These are phyloP conservation scores for Phytophthora aleatoria DNA, from an alignment of 352 stramenopile species.

Conservation along the genomic window DNA sequence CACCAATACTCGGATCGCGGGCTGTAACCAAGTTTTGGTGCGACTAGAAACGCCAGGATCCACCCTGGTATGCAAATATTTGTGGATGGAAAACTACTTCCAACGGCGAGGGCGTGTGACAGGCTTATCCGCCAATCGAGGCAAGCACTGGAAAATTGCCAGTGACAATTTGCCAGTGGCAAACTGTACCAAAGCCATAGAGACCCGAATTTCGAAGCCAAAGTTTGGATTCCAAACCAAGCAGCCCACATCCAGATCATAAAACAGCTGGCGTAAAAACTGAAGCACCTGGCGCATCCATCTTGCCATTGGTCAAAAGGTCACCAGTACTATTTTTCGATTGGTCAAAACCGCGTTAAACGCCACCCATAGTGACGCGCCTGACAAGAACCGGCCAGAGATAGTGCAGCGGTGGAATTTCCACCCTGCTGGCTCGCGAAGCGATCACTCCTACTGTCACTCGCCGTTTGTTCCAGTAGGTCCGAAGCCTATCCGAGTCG, in stretches of 20 bases:
- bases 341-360: constrained; percentile 4
- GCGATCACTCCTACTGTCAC: not conserved
- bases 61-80: too few relatives aligned
- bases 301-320: constrained; percentile 6
- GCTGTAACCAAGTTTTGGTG: too few relatives aligned
- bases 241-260: constrained; percentile 29
- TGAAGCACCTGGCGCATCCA: constrained; percentile 23
- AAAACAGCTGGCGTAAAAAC: constrained; percentile 24
- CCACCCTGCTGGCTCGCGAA: constrained; percentile 6
- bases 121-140: not conserved
- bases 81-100: too few relatives aligned
- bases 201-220: not conserved
- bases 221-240: constrained; percentile 15
- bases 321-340: not conserved
- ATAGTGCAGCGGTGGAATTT: constrained; percentile 25
- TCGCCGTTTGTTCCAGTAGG: constrained; percentile 11
- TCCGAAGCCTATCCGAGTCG: not conserved
- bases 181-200: constrained; percentile 5
- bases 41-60: too few relatives aligned
- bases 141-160: not conserved
- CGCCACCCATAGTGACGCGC: constrained; percentile 6
- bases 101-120: not conserved
- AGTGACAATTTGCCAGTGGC: not conserved
- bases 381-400: constrained; percentile 3
- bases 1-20: too few relatives aligned